phyloP scores from a whole-genome alignment of 495 filamentous ascomycete species.

The Jackrogersella minutella region DNA sequence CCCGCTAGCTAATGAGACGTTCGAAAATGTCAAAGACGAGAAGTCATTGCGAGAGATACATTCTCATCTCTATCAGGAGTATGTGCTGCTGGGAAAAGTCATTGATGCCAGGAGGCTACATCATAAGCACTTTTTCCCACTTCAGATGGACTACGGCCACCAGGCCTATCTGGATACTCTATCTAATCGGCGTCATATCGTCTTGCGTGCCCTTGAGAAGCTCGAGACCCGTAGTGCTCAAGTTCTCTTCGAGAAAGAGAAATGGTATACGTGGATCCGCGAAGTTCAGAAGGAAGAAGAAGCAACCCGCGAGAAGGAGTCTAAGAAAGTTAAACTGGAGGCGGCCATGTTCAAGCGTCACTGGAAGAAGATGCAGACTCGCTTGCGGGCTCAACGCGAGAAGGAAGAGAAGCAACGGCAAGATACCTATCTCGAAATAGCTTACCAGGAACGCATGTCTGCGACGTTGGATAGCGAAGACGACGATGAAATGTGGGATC shows the following conservation, averaged over 20 bases:
- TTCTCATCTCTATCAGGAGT: conserved; percentile 51
- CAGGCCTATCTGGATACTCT: conserved; percentile 57
- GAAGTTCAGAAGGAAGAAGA: conserved; percentile 58
- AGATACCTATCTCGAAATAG: conserved; percentile 56
- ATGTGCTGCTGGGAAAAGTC: conserved; percentile 58
- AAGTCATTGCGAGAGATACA: conserved; percentile 52
- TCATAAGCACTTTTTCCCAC: conserved; percentile 60
- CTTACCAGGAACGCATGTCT: conserved; percentile 53
- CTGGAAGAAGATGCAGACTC: conserved; percentile 51
- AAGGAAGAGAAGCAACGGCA: conserved; percentile 55
- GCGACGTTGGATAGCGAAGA: conserved; percentile 44
- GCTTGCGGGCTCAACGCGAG: conserved; percentile 44
- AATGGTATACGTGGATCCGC: conserved; percentile 60
- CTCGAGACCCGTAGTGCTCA: conserved; percentile 57
- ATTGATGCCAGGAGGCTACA: conserved; percentile 61
- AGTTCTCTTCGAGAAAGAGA: conserved; percentile 55
- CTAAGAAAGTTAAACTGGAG: conserved; percentile 61
- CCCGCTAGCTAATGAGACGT: conserved; percentile 53
- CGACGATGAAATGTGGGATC: conserved; percentile 59
- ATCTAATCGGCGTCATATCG: conserved; percentile 50
- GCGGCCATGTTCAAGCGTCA: conserved; percentile 59
- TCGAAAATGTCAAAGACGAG: conserved; percentile 49
- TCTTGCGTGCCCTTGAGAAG: conserved; percentile 54
- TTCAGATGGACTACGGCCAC: conserved; percentile 56
- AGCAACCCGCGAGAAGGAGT: conserved; percentile 57